Percentiles rank a stretch among this genome's conserved stretches.
Evolutionary conservation across 805 yeast species (phyloP).

Genomic region (Wickerhamomyces queroliae): DNA sequence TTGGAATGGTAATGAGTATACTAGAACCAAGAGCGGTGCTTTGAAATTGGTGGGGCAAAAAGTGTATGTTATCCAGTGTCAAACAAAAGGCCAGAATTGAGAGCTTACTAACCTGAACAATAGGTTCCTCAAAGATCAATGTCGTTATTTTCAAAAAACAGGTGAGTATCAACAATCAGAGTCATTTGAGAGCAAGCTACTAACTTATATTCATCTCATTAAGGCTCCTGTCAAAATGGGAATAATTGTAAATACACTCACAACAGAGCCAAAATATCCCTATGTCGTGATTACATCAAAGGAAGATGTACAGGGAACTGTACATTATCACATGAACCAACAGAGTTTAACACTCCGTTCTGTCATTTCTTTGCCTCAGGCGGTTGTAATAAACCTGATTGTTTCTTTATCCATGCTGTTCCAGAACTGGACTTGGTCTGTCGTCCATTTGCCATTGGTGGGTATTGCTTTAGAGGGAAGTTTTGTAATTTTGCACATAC

Average conservation of each 20-base stretch:
- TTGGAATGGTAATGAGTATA: slow-evolving; percentile 30
- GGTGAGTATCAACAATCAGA: slow-evolving; percentile 8
- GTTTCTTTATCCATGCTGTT: slow-evolving; percentile 46
- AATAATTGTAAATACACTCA: slow-evolving; percentile 49
- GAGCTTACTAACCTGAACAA: not conserved
- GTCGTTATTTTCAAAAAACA: slow-evolving; percentile 21
- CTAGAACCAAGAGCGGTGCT: slow-evolving; percentile 23
- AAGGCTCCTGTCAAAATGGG: slow-evolving; percentile 51
- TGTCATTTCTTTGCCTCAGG: slow-evolving; percentile 49
- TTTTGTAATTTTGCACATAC: slow-evolving; percentile 52
- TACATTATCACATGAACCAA: slow-evolving; percentile 47
- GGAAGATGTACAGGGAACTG: slow-evolving; percentile 49
- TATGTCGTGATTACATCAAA: slow-evolving; percentile 46
- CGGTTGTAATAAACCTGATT: slow-evolving; percentile 40
- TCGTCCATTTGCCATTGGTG: slow-evolving; percentile 60
- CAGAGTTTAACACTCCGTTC: slow-evolving; percentile 53
- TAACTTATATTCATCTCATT: slow-evolving; percentile 1
- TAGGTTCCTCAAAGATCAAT: slow-evolving; percentile 18
- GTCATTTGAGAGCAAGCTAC: not conserved
- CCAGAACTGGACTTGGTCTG: slow-evolving; percentile 45
- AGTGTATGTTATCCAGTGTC: slow-evolving; percentile 5
- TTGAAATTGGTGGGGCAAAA: slow-evolving; percentile 16
- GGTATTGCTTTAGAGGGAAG: slow-evolving; percentile 61
- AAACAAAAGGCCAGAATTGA: not conserved
- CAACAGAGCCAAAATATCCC: slow-evolving; percentile 39